Evolutionary conservation across 2,329 filamentous ascomycete species (phyloP), one percentile per base, ranked within the genome.

Genomic region (Sarocladium kiliense): DNA sequence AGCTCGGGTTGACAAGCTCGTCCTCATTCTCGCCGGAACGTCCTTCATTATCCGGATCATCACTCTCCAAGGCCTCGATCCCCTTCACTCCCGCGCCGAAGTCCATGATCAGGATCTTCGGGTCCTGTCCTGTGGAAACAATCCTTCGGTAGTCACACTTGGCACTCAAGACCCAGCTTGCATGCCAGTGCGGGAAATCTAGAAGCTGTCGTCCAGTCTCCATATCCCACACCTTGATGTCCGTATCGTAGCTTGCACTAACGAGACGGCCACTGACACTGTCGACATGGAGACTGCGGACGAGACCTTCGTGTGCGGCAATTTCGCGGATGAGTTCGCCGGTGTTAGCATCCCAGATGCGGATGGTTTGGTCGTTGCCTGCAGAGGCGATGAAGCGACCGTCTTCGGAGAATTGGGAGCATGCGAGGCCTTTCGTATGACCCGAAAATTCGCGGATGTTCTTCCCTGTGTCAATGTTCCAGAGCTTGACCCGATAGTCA

Each of bases 81-180:
- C 82, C 78, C 26, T 76, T 67, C 4, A 87, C 74, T 42, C 76
- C 77, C 18, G 78, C 77, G 27, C 84, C 94, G 74, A 97, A 99
- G 73, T 99, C 94, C 79, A 97, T 87, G 58, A 99, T 88, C 57
- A 97, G 74, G 53, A 95, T 91, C 67, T 95, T 87, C 32, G 92
- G 89, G 65, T 97, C 92, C 71, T 99, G 94, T 51, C 92, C 94
- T 1, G 93, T 96, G 63, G 91, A 94, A 59, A 99, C 89, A 59
- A 99, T 94, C 58, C 94, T 85, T 57, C 93, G 81, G 71, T 97
- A 97, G 68, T 99, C 93, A 59, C 89, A 92, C 78, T 97, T 97
- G 53, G 94, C 94, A 60, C 90, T 92, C 57, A 99, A 75, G 65
- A 99, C 95, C 94, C 94, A 99, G 71, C 91, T 96, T 11, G 88